A percentile compares a stretch with the other conserved stretches of the same genome.
phyloP scores from a whole-genome alignment of 805 yeast species.

The Saccharomycopsis sp. region DNA sequence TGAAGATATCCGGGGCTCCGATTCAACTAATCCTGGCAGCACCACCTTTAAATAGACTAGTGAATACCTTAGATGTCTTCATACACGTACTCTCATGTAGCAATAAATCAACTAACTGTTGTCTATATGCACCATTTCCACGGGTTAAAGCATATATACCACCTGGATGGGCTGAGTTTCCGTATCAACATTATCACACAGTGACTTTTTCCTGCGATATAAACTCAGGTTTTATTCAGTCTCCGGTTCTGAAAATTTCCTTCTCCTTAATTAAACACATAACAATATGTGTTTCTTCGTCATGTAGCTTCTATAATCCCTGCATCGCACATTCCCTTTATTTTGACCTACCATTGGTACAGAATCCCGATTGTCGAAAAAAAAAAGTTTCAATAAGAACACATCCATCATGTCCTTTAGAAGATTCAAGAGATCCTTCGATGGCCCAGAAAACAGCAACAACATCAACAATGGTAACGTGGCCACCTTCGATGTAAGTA shows the following conservation, averaged over 20 bases:
- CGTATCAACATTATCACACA: not conserved
- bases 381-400: not conserved
- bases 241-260: not conserved
- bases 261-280: not conserved
- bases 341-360: not conserved
- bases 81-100: too few species aligned
- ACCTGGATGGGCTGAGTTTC: too few species aligned
- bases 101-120: too few species aligned
- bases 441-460: not conserved
- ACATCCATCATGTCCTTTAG: not conserved
- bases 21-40: too few species aligned
- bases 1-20: too few species aligned
- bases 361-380: not conserved
- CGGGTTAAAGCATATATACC: too few species aligned
- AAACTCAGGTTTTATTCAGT: not conserved
- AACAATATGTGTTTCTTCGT: not conserved
- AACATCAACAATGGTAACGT: conserved; percentile 1
- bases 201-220: not conserved
- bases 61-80: too few species aligned
- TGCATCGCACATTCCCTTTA: not conserved
- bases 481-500: not conserved
- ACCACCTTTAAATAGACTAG: too few species aligned
- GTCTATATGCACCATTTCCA: too few species aligned
- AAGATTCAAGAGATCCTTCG: not conserved
- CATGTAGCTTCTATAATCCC: not conserved